phyloP scores from a whole-genome alignment of 139 green algal species.

The Tetradesmus obliquus region DNA sequence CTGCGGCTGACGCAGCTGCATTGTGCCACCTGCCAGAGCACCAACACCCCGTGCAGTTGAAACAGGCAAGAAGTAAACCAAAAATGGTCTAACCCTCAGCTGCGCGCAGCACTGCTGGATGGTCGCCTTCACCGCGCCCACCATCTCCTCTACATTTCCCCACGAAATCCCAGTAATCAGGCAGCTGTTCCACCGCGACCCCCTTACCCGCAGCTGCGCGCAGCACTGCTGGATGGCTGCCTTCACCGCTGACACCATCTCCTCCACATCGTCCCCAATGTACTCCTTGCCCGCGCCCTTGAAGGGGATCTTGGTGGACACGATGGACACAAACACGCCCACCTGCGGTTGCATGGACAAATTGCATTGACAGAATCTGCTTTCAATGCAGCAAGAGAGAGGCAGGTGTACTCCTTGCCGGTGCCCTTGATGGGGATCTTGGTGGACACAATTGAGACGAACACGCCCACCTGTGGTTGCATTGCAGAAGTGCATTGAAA shows the following conservation, averaged over 20 bases:
- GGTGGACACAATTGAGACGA: conserved; percentile 97
- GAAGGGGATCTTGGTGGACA: conserved; percentile 99
- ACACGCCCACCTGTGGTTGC: conserved; percentile 87
- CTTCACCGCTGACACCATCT: conserved; percentile 91
- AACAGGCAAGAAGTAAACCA: too few relatives aligned
- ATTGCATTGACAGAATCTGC: background rate
- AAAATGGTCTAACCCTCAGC: conserved; percentile 50
- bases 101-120: conserved; percentile 89
- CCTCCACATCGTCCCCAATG: conserved; percentile 95
- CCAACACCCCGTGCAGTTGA: too few relatives aligned
- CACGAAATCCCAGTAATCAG: background rate
- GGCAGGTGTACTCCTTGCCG: conserved; percentile 95
- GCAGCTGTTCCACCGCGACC: background rate
- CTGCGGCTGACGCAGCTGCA: too few relatives aligned
- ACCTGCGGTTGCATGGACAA: conserved; percentile 57
- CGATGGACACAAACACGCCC: conserved; percentile 97
- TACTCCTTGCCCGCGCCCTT: conserved; percentile 99
- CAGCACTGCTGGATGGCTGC: conserved; percentile 87
- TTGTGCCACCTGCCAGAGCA: too few relatives aligned
- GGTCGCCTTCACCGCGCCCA: conserved; percentile 83
- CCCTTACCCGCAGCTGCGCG: conserved; percentile 67
- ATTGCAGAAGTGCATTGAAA: background rate
- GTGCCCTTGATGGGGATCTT: conserved; percentile 99
- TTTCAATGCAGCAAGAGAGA: background rate
- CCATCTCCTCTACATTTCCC: conserved; percentile 74